phyloP scores from a whole-genome alignment of 2,329 filamentous ascomycete genomes.

The Botryotinia calthae region DNA sequence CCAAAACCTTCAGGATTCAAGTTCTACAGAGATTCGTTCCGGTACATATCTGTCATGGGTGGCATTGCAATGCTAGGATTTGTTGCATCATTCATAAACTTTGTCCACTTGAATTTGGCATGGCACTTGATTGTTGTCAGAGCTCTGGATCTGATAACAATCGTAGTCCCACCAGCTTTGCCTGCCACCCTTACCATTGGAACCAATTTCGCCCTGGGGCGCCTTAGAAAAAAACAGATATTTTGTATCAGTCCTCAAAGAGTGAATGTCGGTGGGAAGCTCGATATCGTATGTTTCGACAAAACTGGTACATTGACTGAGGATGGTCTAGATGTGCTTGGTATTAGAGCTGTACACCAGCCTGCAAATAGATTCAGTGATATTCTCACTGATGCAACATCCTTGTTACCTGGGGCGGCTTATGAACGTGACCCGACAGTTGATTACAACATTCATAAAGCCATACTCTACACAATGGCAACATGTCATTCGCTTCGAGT shows the following conservation, averaged over 20 bases:
- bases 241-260: conserved; percentile 98
- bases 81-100: conserved; percentile 87
- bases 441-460: conserved; percentile 60
- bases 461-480: conserved; percentile 89
- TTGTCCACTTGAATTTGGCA: conserved; percentile 75
- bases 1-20: conserved; percentile 98
- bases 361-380: conserved; percentile 67
- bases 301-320: conserved; percentile 98
- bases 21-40: conserved; percentile 96
- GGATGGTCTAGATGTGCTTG: conserved; percentile 90
- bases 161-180: conserved; percentile 91
- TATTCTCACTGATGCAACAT: conserved; percentile 63
- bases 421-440: conserved; percentile 58
- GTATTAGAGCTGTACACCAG: conserved; percentile 73
- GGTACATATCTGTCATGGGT: conserved; percentile 97
- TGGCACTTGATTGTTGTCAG: conserved; percentile 92
- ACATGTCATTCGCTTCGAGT: conserved; percentile 90
- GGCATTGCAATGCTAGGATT: conserved; percentile 83
- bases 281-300: conserved; percentile 96
- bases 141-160: conserved; percentile 92
- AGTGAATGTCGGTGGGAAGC: conserved; percentile 93
- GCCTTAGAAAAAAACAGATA: conserved; percentile 84
- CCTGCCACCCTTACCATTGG: conserved; percentile 95
- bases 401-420: conserved; percentile 52
- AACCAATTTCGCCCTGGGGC: conserved; percentile 86